A percentile compares a stretch with the other conserved stretches of the same genome.
phyloP scores from a whole-genome alignment of 805 yeast species.

The Cyberlindnera euphorbiiphila region DNA sequence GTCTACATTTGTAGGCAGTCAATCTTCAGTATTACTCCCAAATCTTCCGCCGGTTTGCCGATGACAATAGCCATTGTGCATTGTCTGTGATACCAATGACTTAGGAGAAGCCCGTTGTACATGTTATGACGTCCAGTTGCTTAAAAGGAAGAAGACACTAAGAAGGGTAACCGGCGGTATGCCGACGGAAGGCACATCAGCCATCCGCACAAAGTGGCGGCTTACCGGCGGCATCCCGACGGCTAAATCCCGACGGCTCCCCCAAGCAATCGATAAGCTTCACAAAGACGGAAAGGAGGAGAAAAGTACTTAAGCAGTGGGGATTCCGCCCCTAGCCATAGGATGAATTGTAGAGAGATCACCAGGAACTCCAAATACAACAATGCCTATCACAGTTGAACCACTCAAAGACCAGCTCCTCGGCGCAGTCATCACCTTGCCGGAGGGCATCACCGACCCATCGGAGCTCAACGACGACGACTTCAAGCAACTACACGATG shows the following conservation, averaged over 20 bases:
- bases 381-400: slow-evolving; percentile 14
- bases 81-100: too few relatives aligned
- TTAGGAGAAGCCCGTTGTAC: too few relatives aligned
- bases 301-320: neutral
- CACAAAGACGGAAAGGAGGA: too few relatives aligned
- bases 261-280: too few relatives aligned
- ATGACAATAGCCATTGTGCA: too few relatives aligned
- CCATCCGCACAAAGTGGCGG: neutral
- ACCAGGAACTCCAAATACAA: neutral
- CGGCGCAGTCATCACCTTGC: slow-evolving; percentile 68
- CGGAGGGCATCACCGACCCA: slow-evolving; percentile 63
- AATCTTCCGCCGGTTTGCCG: too few relatives aligned
- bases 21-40: too few relatives aligned
- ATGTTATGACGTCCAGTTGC: too few relatives aligned
- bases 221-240: slow-evolving; percentile 1
- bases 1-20: too few relatives aligned
- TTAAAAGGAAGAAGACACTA: too few relatives aligned
- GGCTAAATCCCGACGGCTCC: neutral
- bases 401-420: slow-evolving; percentile 40
- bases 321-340: neutral
- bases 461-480: slow-evolving; percentile 60
- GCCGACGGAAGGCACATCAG: neutral
- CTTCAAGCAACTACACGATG: slow-evolving; percentile 56
- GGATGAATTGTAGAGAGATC: too few relatives aligned
- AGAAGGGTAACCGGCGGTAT: neutral